phyloP scores from a whole-genome alignment of 2,329 filamentous ascomycete species.

The Didymella lethalis region DNA sequence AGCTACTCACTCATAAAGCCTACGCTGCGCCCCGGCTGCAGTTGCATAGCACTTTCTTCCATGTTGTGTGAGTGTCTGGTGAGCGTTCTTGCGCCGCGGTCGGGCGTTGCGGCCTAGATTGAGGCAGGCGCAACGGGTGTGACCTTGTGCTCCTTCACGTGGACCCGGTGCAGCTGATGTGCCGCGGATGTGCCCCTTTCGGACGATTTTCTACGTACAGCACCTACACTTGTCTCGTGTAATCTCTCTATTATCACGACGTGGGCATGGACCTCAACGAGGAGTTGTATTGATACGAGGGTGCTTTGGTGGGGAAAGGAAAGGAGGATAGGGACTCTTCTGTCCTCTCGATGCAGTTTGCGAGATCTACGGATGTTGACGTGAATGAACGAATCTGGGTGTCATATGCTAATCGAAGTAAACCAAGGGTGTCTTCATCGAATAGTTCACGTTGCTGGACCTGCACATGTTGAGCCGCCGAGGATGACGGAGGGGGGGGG shows the following conservation, averaged over 20 bases:
- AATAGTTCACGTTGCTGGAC: neutral
- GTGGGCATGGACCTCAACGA: neutral
- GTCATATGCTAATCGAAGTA: conserved; percentile 6
- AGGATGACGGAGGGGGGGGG: conserved; percentile 12
- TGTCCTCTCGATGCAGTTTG: neutral
- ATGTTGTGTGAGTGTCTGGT: conserved; percentile 25
- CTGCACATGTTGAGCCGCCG: conserved; percentile 6
- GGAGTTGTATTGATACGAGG: conserved; percentile 9
- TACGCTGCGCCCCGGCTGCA: conserved; percentile 42
- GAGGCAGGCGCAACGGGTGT: conserved; percentile 6
- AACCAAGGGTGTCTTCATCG: neutral
- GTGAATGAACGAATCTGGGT: neutral
- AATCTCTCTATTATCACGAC: neutral
- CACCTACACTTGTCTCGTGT: neutral
- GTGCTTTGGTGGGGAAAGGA: neutral
- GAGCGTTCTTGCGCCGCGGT: conserved; percentile 20
- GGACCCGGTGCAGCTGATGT: conserved; percentile 19
- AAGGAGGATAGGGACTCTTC: neutral
- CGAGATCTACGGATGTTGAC: neutral
- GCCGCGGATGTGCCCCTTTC: neutral
- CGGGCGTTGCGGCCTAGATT: conserved; percentile 6
- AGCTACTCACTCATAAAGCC: conserved; percentile 51
- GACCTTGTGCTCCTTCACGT: conserved; percentile 41
- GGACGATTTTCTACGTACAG: neutral
- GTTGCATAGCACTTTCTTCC: conserved; percentile 45